Evolutionary conservation across 331 rosid genomes (phyloP).

Genomic region (Acacia pycnantha): DNA sequence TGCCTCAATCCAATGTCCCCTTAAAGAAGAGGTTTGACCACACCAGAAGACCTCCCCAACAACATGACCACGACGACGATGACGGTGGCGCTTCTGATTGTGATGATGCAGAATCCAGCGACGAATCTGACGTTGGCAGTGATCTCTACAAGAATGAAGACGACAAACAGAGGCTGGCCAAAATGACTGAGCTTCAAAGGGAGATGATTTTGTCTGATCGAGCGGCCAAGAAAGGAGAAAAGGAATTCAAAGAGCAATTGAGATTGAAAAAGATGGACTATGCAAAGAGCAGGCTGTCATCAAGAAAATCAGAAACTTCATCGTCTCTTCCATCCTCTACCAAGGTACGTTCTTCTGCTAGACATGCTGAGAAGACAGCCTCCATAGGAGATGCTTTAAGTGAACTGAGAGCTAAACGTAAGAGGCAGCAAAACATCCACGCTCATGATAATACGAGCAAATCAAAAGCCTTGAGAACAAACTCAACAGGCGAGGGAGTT

Average conservation of each 20-base stretch:
- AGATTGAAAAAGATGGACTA: constrained; percentile 45
- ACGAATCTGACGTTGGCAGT: constrained; percentile 58
- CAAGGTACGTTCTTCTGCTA: constrained; percentile 54
- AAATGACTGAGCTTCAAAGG: constrained; percentile 68
- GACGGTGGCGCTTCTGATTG: constrained; percentile 24
- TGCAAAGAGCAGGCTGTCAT: constrained; percentile 23
- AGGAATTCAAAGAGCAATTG: constrained; percentile 46
- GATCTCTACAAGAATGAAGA: constrained; percentile 66
- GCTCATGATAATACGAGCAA: constrained; percentile 23
- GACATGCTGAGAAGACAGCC: constrained; percentile 54
- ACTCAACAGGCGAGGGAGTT: constrained; percentile 26
- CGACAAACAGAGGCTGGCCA: constrained; percentile 53
- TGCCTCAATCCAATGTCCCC: constrained; percentile 49
- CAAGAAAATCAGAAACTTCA: constrained; percentile 23
- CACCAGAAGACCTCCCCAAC: constrained; percentile 20
- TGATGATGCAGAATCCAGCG: constrained; percentile 40
- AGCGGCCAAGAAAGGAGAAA: constrained; percentile 54
- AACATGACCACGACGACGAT: not conserved
- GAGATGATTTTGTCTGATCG: constrained; percentile 66
- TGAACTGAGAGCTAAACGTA: constrained; percentile 54
- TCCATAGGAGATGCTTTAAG: constrained; percentile 46
- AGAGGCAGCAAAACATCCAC: constrained; percentile 49
- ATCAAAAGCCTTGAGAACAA: constrained; percentile 26
- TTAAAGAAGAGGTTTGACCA: constrained; percentile 59
- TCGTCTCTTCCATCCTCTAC: constrained; percentile 26